Conservation (phyloP, 2,329 filamentous ascomycete genomes). For the Stagonosporopsis tanaceti region DNA sequence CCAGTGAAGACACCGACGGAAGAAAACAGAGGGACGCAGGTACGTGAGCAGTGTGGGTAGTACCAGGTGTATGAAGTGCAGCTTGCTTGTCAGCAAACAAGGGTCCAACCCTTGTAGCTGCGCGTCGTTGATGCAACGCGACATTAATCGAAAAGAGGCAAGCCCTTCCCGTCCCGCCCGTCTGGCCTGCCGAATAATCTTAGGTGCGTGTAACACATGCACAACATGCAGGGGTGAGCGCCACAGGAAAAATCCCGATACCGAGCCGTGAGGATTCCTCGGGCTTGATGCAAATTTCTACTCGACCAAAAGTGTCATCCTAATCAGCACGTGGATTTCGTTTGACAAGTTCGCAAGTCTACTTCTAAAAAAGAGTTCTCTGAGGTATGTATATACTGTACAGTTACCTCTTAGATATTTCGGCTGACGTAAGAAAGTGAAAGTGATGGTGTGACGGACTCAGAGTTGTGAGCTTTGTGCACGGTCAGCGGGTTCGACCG, state of each 20-base stretch:
- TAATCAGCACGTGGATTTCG: background rate
- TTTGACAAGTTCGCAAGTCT: background rate
- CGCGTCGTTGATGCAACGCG: slow-evolving; percentile 12
- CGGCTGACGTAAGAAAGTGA: background rate
- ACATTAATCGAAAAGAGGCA: background rate
- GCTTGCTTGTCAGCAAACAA: slow-evolving; percentile 8
- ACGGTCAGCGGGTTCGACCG: slow-evolving; percentile 17
- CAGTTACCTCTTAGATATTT: background rate
- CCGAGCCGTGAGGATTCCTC: background rate
- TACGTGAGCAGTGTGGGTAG: slow-evolving; percentile 1
- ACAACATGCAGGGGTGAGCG: slow-evolving; percentile 16
- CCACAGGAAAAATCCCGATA: slow-evolving; percentile 2
- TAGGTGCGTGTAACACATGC: slow-evolving; percentile 17
- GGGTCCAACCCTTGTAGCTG: slow-evolving; percentile 4
- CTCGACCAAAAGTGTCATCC: background rate
- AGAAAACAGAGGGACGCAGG: background rate
- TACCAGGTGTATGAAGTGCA: slow-evolving; percentile 1
- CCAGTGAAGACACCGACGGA: background rate
- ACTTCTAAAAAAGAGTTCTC: background rate
- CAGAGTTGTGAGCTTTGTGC: background rate
- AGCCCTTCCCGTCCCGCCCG: slow-evolving; percentile 7
- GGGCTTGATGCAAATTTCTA: background rate
- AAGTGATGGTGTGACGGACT: background rate
- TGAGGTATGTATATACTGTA: background rate
- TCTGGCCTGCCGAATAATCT: slow-evolving; percentile 24